Base-by-base conservation (phyloP, 2,329 filamentous ascomycete species). In the Colletotrichum musae region DNA sequence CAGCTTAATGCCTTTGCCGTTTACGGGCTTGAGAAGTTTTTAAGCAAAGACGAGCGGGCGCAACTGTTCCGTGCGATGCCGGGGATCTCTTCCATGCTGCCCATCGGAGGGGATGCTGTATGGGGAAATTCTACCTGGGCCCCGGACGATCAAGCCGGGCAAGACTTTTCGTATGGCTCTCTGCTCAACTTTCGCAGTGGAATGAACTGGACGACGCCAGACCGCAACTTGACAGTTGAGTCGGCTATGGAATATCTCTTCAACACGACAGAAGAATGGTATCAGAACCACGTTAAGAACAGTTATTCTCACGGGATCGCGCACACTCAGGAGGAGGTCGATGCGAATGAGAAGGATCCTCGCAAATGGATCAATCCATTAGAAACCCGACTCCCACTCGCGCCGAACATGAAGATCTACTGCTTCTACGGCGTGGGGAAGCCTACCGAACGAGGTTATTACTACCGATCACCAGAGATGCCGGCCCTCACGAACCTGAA, bases 371-470 rank as follows among this genome's bases (percentile, higher is more conserved):
- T 97, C 70, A 99, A 99, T 77, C 96, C 96, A 0, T 88, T 98
- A 1, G 95, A 98, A 79, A 93, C 94, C 0, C 89, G 95, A 2
- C 85, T 98, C 0, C 96, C 96, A 0, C 86, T 94, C 21, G 95
- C 96, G 1, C 95, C 96, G 0, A 93, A 90, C 76, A 84, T 99
- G 76, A 98, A 97, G 79, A 94, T 99, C 13, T 98, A 95, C 82
- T 98, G 96, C 82, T 98, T 99, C 84, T 98, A 99, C 78, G 96
- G 93, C 21, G 90, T 97, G 4, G 95, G 95, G 3, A 99, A 98
- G 79, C 92, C 93, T 4, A 98, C 95, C 0, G 95, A 99, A 80
- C 89, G 95, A 64, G 91, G 91, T 16, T 99, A 98, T 79, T 99
- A 93, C 79, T 99, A 99, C 81, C 91, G 92, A 39, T 78, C 84